Base-by-base conservation (phyloP, 129 eudicot genomes). In the Daucus carota region DNA sequence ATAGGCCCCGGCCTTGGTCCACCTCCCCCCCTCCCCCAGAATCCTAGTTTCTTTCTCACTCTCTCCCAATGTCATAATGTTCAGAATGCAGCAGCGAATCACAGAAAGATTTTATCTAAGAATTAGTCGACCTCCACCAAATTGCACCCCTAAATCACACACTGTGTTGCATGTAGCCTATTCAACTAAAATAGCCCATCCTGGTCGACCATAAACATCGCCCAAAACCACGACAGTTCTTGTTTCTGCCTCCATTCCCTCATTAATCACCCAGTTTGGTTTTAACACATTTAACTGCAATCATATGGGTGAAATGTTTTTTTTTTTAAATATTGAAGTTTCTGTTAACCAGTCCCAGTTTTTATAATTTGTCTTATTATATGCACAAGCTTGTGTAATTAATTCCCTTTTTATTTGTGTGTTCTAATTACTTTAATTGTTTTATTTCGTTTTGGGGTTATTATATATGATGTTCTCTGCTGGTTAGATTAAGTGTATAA, bases 251-350 rank as follows among this genome's bases (percentile, higher is more conserved):
- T 22, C 92, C 90, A 12, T 90, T 92, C 50, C 98, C 96, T 17
- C 83, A 86, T 82, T 85, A 88, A 68, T 88, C 89, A 78, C 83
- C 87, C 79, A 89, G 90, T 6, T 94, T 86, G 59, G 81, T 81
- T 33, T 76, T 79, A 74, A 36, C 80, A 31, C 89, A 78, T 82
- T 83, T 81, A 76, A 86, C 95, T 14, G 98, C 95, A 59, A 88
- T 90, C 73, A 90, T 92, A 79, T 93, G 98, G 97, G 81, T 93
- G 81, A 93, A 88, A 79, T 90, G 86, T n/a, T 90, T 90, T 84
- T 90, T 84, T 90, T 93, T 77, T 82, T 87, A 74, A 95, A 87
- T 47, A 85, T 93, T 11, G 70, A 75, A 28, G 83, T 79, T 71
- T 76, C 86, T 38, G 86, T 87, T 52, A 84, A 87, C 77, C 95